phyloP scores from a whole-genome alignment of 2,329 filamentous ascomycete genomes.

The Colletotrichum limetticola region DNA sequence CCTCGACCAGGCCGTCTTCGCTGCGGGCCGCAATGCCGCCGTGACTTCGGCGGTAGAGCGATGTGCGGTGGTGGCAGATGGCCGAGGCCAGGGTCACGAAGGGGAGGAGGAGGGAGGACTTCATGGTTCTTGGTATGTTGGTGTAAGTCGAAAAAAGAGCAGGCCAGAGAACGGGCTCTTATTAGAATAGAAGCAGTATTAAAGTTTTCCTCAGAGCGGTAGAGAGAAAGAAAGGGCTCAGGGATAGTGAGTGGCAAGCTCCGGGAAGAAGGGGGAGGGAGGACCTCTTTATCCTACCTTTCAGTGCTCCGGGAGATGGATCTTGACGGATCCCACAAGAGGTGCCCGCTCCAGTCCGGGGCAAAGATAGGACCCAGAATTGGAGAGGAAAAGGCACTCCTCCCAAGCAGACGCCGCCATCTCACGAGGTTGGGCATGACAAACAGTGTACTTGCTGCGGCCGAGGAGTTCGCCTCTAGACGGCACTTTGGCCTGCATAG shows the following conservation, averaged over 20 bases:
- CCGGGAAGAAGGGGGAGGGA: not conserved
- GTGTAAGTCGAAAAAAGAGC: not conserved
- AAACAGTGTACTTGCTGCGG: not conserved
- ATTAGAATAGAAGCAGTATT: not conserved
- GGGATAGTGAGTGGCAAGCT: not conserved
- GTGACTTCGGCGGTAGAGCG: constrained; percentile 41
- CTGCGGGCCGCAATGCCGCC: not conserved
- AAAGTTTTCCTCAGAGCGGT: not conserved
- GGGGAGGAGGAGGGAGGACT: constrained; percentile 35
- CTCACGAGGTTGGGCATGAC: constrained; percentile 21
- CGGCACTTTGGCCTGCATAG: not conserved
- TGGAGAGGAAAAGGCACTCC: not conserved
- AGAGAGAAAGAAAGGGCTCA: not conserved
- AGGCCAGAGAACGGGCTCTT: not conserved
- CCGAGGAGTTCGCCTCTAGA: not conserved
- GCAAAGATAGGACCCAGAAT: not conserved
- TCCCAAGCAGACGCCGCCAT: not conserved
- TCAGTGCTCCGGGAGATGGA: not conserved
- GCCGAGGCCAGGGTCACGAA: constrained; percentile 38
- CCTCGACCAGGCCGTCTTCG: constrained; percentile 42
- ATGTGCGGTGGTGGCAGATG: constrained; percentile 49
- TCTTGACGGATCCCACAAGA: not conserved
- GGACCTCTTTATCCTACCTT: constrained; percentile 20
- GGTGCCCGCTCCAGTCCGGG: not conserved
- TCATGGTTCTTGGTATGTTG: constrained; percentile 35